Conservation (phyloP, 2,329 filamentous ascomycete genomes). For the Xylaria sp. region DNA sequence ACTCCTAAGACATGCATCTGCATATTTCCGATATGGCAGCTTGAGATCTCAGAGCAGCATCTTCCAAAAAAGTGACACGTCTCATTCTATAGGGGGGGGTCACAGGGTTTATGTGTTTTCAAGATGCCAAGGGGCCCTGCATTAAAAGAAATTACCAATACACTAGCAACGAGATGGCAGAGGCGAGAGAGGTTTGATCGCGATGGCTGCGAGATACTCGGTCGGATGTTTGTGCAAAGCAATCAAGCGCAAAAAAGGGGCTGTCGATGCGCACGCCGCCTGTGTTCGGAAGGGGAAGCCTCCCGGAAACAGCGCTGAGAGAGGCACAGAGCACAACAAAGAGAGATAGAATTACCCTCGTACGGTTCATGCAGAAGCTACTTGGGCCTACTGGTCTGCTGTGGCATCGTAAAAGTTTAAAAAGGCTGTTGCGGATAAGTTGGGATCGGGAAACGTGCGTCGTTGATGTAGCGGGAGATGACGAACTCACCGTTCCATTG, state of each 20-base stretch:
- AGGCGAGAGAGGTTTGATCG: conserved; percentile 3
- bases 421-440: conserved; percentile 7
- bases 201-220: conserved; percentile 2
- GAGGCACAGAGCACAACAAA: not conserved
- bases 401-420: conserved; percentile 3
- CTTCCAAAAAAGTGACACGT: conserved; percentile 31
- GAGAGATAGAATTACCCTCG: not conserved
- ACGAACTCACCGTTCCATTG: conserved; percentile 17
- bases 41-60: conserved; percentile 30
- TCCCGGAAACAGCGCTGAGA: not conserved
- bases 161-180: conserved; percentile 8
- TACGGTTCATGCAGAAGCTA: not conserved
- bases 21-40: conserved; percentile 34
- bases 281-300: not conserved
- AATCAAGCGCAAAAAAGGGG: not conserved
- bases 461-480: conserved; percentile 7
- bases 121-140: conserved; percentile 4
- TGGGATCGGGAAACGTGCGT: conserved; percentile 5
- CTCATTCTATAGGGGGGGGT: conserved; percentile 24
- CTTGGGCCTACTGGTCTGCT: conserved; percentile 6
- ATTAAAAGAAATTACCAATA: conserved; percentile 5
- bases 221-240: not conserved
- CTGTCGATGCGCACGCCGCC: no score
- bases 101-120: conserved; percentile 17
- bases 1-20: conserved; percentile 35